Base-by-base conservation (phyloP, 495 filamentous ascomycete genomes). In the Daldinia bambusicola region DNA sequence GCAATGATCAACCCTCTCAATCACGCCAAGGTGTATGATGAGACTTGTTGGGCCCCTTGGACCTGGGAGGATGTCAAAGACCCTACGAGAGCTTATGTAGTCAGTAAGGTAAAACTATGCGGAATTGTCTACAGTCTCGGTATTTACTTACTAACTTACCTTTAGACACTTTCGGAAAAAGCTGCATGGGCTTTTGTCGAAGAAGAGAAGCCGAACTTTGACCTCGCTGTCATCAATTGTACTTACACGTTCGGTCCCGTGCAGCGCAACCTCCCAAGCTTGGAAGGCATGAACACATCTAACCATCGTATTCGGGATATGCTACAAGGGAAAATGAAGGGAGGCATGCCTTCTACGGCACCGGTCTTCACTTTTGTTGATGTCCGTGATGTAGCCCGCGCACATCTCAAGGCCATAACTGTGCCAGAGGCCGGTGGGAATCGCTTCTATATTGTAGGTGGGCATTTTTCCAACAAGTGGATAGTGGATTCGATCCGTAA, bases 281-380 rank as follows among this genome's bases (percentile, higher is more conserved):
- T 78, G 1, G 68, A 66, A 12, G 60, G 38, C 1, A 66, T 85
- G 41, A 84, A 86, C 73, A 82, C 80, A 4, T 84, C 83, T n/a
- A 86, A 85, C 66, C 76, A 77, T 8, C 76, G 81, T 30, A 79
- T 85, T 63, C 71, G 69, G 20, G 80, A 84, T 64, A 69, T 82
- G 34, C 40, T 84, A 6, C 72, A 32, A 14, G 83, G 81, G 5
- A 70, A 70, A 34, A 74, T 75, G 76, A 63, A 66, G 8, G 38
- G 50, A 2, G 74, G 52, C 0, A 74, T 83, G 13, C 52, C 40
- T 1, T 76, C 80, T 0, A 82, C 79, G 3, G 75, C 77, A 0
- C 83, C 82, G 0, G 82, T 84, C 0, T 85, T 84, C 65, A 83
- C 80, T 0, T 84, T 74, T 40, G 80, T 84, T 51, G 84, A 86